phyloP scores from a whole-genome alignment of 805 yeast species.

The Nakazawaea wyomingensis region DNA sequence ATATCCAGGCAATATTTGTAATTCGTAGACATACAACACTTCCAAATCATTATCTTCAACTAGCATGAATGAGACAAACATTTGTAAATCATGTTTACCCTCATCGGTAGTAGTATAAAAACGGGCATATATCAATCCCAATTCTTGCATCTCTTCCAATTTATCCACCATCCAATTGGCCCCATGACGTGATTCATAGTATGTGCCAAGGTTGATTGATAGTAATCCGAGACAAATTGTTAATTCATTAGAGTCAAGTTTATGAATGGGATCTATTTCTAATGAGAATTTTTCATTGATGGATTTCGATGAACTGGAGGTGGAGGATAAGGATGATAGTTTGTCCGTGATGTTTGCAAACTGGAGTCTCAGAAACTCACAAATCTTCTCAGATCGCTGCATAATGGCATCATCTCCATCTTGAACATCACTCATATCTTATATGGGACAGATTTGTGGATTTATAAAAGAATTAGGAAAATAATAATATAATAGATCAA shows the following conservation, averaged over 20 bases:
- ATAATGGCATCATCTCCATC: no score
- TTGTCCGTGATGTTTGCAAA: no score
- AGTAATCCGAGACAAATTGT: slow-evolving; percentile 19
- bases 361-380: no score
- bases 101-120: no score
- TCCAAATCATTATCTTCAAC: slow-evolving; percentile 33
- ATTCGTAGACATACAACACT: slow-evolving; percentile 51
- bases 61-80: slow-evolving; percentile 43
- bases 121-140: slow-evolving; percentile 40
- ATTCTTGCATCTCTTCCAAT: slow-evolving; percentile 39
- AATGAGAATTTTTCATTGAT: background rate
- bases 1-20: slow-evolving; percentile 36
- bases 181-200: slow-evolving; percentile 27
- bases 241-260: background rate
- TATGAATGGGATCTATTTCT: slow-evolving; percentile 1
- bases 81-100: slow-evolving; percentile 22
- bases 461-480: no score
- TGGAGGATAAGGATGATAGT: background rate
- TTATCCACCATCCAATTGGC: slow-evolving; percentile 37
- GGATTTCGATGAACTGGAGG: no score
- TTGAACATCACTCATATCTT: no score
- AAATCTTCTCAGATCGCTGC: no score
- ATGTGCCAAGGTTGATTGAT: slow-evolving; percentile 22
- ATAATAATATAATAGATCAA: no score
- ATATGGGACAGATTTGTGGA: no score